These are phyloP conservation scores for Raffaelea albimanens DNA, from an alignment of 2,329 filamentous ascomycete genomes.

Conservation along the genomic window DNA sequence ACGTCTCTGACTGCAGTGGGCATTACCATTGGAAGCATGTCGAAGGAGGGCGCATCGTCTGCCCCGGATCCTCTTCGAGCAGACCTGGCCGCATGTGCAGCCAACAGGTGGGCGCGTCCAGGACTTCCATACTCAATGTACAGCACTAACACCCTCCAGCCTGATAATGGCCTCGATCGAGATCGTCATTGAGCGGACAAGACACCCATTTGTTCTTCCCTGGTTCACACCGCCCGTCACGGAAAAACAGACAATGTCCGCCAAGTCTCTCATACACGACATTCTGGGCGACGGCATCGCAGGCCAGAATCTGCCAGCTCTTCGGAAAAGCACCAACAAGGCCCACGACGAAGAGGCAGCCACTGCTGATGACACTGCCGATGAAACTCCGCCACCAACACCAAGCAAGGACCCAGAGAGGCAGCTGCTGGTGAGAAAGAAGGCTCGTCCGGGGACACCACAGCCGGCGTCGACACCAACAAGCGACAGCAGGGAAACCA, in stretches of 20 bases:
- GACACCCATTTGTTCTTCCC: conserved; percentile 14
- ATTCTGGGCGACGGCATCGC: conserved; percentile 12
- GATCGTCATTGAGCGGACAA: conserved; percentile 9
- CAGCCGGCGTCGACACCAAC: too few relatives aligned
- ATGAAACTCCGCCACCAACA: too few relatives aligned
- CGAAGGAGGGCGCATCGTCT: not conserved
- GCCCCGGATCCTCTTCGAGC: conserved; percentile 4
- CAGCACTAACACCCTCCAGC: not conserved
- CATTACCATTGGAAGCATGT: conserved; percentile 12
- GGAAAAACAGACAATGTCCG: conserved; percentile 3
- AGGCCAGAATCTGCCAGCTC: not conserved
- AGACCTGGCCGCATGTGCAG: conserved; percentile 8
- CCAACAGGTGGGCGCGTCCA: conserved; percentile 10
- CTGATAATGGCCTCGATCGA: conserved; percentile 5
- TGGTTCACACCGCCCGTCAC: conserved; percentile 13
- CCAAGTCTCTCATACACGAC: conserved; percentile 9
- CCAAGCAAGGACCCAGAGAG: too few relatives aligned
- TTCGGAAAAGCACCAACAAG: not conserved
- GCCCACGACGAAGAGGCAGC: not conserved
- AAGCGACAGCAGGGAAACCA: too few relatives aligned
- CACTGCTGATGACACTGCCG: too few relatives aligned
- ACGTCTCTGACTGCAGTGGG: conserved; percentile 18
- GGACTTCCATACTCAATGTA: too few relatives aligned
- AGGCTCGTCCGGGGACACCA: too few relatives aligned
- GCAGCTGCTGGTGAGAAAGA: too few relatives aligned